These are phyloP conservation scores for Inonotus obliquus DNA, from an alignment of 1,284 basidiomycete genomes.

Conservation along the genomic window DNA sequence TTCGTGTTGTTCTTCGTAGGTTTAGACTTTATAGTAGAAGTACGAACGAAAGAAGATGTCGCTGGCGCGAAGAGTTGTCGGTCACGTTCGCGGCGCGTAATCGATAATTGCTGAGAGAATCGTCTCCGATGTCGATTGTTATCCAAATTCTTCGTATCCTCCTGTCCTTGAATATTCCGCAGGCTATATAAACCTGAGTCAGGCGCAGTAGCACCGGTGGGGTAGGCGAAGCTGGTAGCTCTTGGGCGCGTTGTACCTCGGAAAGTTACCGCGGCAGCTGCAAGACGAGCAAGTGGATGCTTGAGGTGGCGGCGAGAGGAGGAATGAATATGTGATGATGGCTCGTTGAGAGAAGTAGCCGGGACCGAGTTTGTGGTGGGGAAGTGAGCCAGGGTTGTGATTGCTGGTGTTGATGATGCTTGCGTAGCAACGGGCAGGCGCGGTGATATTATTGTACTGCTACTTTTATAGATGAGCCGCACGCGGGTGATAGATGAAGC, in stretches of 20 bases:
- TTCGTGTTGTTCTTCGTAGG: not conserved
- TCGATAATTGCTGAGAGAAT: not conserved
- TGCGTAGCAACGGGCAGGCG: too few species aligned
- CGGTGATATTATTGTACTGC: too few species aligned
- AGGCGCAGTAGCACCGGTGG: not conserved
- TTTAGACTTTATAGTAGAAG: not conserved
- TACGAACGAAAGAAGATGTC: not conserved
- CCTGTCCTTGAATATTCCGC: not conserved
- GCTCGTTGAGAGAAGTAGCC: not conserved
- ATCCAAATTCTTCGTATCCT: not conserved
- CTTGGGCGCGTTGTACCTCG: not conserved
- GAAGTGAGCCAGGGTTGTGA: not conserved
- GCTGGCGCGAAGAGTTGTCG: not conserved
- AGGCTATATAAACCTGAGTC: not conserved
- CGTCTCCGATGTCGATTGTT: not conserved
- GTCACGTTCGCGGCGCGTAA: not conserved
- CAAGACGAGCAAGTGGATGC: constrained; percentile 1
- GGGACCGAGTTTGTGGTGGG: not conserved
- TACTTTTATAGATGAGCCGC: too few species aligned
- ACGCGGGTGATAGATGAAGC: too few species aligned
- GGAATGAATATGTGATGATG: not conserved
- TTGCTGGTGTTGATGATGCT: not conserved
- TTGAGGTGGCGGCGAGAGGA: constrained; percentile 8
- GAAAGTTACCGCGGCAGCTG: not conserved
- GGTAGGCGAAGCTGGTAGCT: constrained; percentile 5